These are phyloP conservation scores for Fusarium austroafricanum DNA, from an alignment of 2,329 filamentous ascomycete species.

Conservation along the genomic window DNA sequence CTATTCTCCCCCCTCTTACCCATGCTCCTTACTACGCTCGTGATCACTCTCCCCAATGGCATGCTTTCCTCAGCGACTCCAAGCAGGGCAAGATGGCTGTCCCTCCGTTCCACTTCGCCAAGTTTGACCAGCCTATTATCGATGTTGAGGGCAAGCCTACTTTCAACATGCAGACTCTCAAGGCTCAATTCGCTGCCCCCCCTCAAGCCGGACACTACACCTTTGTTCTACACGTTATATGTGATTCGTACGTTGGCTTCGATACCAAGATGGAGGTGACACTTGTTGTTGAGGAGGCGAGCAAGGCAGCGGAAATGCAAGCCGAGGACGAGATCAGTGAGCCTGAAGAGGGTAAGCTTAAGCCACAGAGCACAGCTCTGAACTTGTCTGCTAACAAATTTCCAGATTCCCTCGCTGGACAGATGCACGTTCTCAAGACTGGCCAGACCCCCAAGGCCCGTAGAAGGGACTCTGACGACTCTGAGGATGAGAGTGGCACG, in stretches of 20 bases:
- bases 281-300: conserved; percentile 87
- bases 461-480: conserved; percentile 67
- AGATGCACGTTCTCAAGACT: conserved; percentile 88
- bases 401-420: conserved; percentile 86
- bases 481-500: conserved; percentile 85
- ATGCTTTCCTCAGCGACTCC: conserved; percentile 92
- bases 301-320: conserved; percentile 81
- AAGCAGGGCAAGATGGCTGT: conserved; percentile 97
- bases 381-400: conserved; percentile 39
- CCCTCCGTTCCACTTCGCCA: conserved; percentile 93
- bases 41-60: conserved; percentile 91
- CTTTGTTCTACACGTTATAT: conserved; percentile 93
- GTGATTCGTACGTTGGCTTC: conserved; percentile 94
- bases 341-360: conserved; percentile 88
- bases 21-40: conserved; percentile 91
- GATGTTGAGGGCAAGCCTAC: conserved; percentile 85
- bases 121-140: conserved; percentile 90
- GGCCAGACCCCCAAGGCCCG: conserved; percentile 70
- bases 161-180: conserved; percentile 94
- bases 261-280: conserved; percentile 93
- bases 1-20: conserved; percentile 83
- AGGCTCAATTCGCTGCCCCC: conserved; percentile 96
- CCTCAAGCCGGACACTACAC: conserved; percentile 93
- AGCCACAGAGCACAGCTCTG: neutral
- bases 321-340: conserved; percentile 97